A percentile compares a stretch with the other conserved stretches of the same genome.
These are phyloP conservation scores for Kluyveromyces dobzhanskii DNA, from an alignment of 805 yeast species.

Conservation along the genomic window DNA sequence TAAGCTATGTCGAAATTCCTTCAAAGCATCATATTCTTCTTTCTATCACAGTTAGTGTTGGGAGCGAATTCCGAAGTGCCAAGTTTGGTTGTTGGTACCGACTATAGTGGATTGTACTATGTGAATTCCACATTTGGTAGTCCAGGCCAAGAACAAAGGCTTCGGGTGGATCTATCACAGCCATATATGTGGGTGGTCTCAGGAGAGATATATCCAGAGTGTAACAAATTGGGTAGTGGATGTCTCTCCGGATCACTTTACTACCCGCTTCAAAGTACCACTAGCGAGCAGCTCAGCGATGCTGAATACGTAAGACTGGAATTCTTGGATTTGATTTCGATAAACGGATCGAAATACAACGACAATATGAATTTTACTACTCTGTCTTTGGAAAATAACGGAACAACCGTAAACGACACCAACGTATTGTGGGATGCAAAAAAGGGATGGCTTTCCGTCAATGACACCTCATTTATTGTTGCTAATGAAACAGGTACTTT, in stretches of 20 bases:
- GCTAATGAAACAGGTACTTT: constrained; percentile 31
- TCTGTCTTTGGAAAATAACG: not conserved
- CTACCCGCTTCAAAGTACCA: constrained; percentile 13
- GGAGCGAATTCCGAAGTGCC: constrained; percentile 8
- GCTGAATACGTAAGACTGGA: constrained; percentile 10
- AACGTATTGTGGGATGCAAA: constrained; percentile 3
- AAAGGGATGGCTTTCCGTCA: constrained; percentile 12
- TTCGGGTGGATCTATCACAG: constrained; percentile 32
- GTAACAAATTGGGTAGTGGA: constrained; percentile 4
- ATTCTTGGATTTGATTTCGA: constrained; percentile 18
- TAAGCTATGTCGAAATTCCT: too few species aligned
- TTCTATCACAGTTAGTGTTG: too few species aligned
- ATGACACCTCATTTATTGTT: constrained; percentile 29
- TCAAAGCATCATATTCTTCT: too few species aligned
- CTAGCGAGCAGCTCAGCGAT: constrained; percentile 9
- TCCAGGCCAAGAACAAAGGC: constrained; percentile 22
- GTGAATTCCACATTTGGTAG: constrained; percentile 29
- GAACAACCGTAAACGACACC: not conserved
- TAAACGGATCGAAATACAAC: constrained; percentile 19
- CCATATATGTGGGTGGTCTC: constrained; percentile 33
- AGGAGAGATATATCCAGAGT: constrained; percentile 7
- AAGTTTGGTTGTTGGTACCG: constrained; percentile 19
- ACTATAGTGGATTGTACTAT: constrained; percentile 20
- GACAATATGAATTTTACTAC: constrained; percentile 17
- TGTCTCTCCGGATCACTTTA: constrained; percentile 12